Percentiles rank a stretch among this genome's conserved stretches.
phyloP scores from a whole-genome alignment of 2,329 filamentous ascomycete species.

The Neopestalotiopsis sp. region DNA sequence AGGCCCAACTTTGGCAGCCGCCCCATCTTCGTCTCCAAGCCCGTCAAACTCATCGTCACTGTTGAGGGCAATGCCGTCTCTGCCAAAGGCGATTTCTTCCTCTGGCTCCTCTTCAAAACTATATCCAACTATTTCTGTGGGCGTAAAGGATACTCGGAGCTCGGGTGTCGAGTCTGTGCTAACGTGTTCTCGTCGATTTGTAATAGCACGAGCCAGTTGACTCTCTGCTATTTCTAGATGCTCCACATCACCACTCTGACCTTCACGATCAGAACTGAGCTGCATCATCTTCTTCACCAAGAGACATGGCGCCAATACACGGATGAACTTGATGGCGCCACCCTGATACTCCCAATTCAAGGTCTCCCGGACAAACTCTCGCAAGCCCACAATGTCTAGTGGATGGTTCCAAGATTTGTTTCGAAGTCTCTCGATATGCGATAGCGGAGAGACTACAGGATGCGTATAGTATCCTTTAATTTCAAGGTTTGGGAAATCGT shows the following conservation, averaged over 20 bases:
- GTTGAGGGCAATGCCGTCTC: conserved; percentile 64
- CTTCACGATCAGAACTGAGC: conserved; percentile 40
- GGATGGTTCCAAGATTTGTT: conserved; percentile 65
- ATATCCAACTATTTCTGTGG: conserved; percentile 77
- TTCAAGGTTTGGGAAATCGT: conserved; percentile 79
- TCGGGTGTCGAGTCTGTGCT: conserved; percentile 79
- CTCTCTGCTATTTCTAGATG: conserved; percentile 51
- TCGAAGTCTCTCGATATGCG: conserved; percentile 60
- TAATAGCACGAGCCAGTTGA: conserved; percentile 68
- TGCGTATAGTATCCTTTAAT: conserved; percentile 87
- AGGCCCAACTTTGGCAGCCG: conserved; percentile 29
- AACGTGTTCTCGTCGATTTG: conserved; percentile 71
- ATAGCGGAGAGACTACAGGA: conserved; percentile 75
- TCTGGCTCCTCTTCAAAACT: conserved; percentile 77
- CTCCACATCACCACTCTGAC: conserved; percentile 35
- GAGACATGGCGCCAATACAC: conserved; percentile 78
- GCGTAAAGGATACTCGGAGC: conserved; percentile 78
- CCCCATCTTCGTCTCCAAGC: conserved; percentile 32
- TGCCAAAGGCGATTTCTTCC: conserved; percentile 56
- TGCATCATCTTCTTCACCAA: conserved; percentile 65
- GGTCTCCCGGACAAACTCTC: conserved; percentile 76
- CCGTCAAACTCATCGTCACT: conserved; percentile 69
- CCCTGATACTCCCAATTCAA: conserved; percentile 85
- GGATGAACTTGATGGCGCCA: conserved; percentile 85
- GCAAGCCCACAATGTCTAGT: conserved; percentile 70